These are phyloP conservation scores for Pezicula carpinea DNA, from an alignment of 2,329 filamentous ascomycete genomes.

Conservation along the genomic window DNA sequence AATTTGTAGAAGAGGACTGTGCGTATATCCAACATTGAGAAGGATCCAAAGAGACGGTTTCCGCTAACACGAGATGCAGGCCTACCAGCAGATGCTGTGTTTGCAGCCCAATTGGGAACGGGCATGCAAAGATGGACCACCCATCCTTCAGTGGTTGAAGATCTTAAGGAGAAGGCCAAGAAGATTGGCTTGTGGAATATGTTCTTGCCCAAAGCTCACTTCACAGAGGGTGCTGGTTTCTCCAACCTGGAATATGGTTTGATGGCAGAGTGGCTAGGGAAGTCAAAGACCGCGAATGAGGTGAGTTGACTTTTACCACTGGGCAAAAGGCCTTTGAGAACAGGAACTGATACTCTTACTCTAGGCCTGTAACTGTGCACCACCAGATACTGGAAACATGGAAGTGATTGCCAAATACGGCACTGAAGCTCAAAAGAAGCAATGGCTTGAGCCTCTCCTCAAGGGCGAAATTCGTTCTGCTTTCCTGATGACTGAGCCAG, in stretches of 20 bases:
- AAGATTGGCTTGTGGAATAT: constrained; percentile 91
- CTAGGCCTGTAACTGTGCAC: constrained; percentile 63
- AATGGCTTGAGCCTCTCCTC: constrained; percentile 75
- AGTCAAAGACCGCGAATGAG: constrained; percentile 60
- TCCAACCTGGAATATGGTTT: constrained; percentile 90
- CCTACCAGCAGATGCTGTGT: constrained; percentile 73
- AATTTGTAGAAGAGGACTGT: constrained; percentile 93
- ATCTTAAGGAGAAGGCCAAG: constrained; percentile 77
- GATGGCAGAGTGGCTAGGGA: constrained; percentile 91
- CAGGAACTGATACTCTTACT: too few species aligned
- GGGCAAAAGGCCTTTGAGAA: not conserved
- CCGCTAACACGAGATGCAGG: not conserved
- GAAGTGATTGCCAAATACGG: constrained; percentile 87
- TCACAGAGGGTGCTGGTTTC: constrained; percentile 86
- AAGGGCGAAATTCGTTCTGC: constrained; percentile 78
- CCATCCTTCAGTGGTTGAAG: constrained; percentile 76
- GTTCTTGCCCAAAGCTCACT: constrained; percentile 90
- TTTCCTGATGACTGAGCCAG: constrained; percentile 87
- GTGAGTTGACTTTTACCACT: constrained; percentile 4
- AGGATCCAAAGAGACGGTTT: not conserved
- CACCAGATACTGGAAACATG: constrained; percentile 90
- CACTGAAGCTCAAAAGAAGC: constrained; percentile 71
- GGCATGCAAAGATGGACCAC: constrained; percentile 69
- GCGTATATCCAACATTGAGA: not conserved
- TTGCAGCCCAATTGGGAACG: constrained; percentile 70